Base-by-base conservation (phyloP, 306 rosid species). In the Ochetophila trinervis region DNA sequence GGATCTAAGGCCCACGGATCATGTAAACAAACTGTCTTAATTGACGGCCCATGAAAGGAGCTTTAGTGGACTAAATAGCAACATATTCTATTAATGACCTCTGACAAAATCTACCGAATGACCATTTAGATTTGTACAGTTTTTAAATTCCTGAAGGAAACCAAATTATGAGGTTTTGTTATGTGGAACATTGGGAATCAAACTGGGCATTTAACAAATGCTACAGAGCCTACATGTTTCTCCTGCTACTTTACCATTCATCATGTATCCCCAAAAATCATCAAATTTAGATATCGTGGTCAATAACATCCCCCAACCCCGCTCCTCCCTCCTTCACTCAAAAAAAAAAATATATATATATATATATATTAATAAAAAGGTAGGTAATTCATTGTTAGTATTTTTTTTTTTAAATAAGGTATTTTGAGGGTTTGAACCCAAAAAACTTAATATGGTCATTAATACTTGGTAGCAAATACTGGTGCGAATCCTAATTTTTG, bases 91-190 rank as follows among this genome's bases (percentile, higher is more conserved):
- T 71, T 77, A 60, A 71, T 71, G 74, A 22, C 20, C 24, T 77
- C 81, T 77, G 81, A 77, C 74, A 61, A 53, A n/a, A 53, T 54
- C 66, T 50, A 77, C 81, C 66, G 17, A 77, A 71, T 62, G 12
- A 27, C 57, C 60, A 54, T 61, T 70, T n/a, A 36, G 34, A 44
- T 68, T 48, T 56, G 58, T 61, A 20, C 62, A 53, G 37, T 15
- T 27, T 20, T 60, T 65, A 22, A 45, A 49, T 67, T 60, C 16
- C 24, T 13, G 45, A 21, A 36, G 6, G 59, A 37, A 53, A 40
- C 62, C 52, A 32, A 20, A 59, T 67, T 55, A 63, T 55, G 70
- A 63, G 37, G 57, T 37, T 60, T 40, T 40, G 45, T 40, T 40
- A 9, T n/a, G 62, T 70, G 67, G 35, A 23, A 60, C 24, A 27